Base-by-base conservation (phyloP, 306 rosid genomes). In the Canavalia gladiata region DNA sequence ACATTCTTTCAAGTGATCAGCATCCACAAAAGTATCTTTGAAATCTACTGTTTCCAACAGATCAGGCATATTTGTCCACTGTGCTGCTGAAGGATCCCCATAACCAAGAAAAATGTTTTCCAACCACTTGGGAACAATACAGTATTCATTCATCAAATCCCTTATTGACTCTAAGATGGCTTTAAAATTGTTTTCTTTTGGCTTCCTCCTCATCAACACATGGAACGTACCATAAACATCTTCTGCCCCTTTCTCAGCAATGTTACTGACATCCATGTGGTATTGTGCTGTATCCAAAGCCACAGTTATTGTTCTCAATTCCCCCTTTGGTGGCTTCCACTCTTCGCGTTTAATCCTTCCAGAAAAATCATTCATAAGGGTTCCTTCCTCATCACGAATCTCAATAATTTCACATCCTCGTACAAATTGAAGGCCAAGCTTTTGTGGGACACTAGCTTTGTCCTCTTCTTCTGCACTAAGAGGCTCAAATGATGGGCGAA, bases 281-380 rank as follows among this genome's bases (percentile, higher is more conserved):
- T 95, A 95, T 51, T 95, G 99, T n/a, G 99, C 97, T 47, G 99
- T 90, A 87, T 95, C 99, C 81, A 95, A 89, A 83, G 99, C 99
- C 81, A 95, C 88, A 58, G 94, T 95, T 62, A 95, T 89, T 76
- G 99, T 95, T 92, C 99, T 93, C 80, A 93, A 71, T 65, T 95
- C 98, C 74, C 98, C 99, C 84, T 93, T 95, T 58, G 99, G 98
- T 59, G 98, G 99, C 87, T 95, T 95, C 98, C 99, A 95, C 72
- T 95, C 99, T 85, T 95, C 99, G 29, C 92, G 90, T 84, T 95
- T 95, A 72, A 93, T 90, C 84, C 82, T 93, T 81, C 99, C 97
- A 31, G 96, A 91, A 77, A 90, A 93, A 90, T 95, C 99, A 90
- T 95, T 95, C 99, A 95, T 93, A 54, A 95, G 89, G 87, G 85